Evolutionary conservation across 352 stramenopile genomes (phyloP).

Genomic region (Globisporangium alternatum): DNA sequence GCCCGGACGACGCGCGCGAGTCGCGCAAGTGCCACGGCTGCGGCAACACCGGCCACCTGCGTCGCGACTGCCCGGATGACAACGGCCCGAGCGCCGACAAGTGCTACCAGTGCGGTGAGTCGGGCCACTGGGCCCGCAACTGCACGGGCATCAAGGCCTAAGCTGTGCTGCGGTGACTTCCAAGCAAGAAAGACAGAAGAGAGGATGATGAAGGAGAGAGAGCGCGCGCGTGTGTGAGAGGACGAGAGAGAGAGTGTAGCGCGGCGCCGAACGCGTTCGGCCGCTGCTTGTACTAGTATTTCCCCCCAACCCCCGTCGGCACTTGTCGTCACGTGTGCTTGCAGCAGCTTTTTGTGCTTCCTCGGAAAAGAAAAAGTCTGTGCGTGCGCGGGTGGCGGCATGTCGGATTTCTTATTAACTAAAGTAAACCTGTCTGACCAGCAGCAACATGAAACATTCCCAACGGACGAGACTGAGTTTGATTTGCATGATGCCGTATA

Average conservation of each 20-base stretch:
- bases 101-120: slow-evolving; percentile 81
- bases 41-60: slow-evolving; percentile 61
- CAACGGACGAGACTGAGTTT: not conserved
- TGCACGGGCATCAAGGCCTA: slow-evolving; percentile 61
- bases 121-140: slow-evolving; percentile 77
- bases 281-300: slow-evolving; percentile 60
- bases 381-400: not conserved
- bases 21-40: slow-evolving; percentile 79
- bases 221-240: slow-evolving; percentile 31
- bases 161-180: slow-evolving; percentile 16
- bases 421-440: slow-evolving; percentile 9
- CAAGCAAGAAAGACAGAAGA: slow-evolving; percentile 35
- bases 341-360: not conserved
- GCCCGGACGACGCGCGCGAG: slow-evolving; percentile 62
- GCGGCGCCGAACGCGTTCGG: slow-evolving; percentile 22
- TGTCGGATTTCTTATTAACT: slow-evolving; percentile 14
- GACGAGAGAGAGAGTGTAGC: slow-evolving; percentile 23
- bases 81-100: slow-evolving; percentile 65
- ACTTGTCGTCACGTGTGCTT: slow-evolving; percentile 18
- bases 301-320: slow-evolving; percentile 40
- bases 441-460: slow-evolving; percentile 5
- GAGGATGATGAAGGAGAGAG: slow-evolving; percentile 44
- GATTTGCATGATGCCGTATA: not conserved
- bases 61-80: slow-evolving; percentile 80
- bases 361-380: not conserved